Base-by-base conservation (phyloP, 106 monocot species). In the Dioscorea dumetorum region DNA sequence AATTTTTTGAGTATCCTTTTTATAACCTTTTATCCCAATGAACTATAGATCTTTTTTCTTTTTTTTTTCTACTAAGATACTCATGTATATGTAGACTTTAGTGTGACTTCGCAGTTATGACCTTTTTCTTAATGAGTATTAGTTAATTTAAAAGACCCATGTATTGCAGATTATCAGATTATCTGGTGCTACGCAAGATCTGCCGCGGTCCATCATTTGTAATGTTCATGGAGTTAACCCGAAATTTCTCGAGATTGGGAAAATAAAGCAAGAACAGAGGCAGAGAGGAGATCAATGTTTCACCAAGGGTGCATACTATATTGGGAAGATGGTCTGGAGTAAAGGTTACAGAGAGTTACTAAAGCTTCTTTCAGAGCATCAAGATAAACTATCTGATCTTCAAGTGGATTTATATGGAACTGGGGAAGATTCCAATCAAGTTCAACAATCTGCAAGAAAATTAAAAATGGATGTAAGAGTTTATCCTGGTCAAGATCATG, bases 161-260 rank as follows among this genome's bases (percentile, higher is more conserved):
- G 3, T 22, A 16, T n/a, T 64, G 12, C 67, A 93, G 93, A 68
- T 83, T 53, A 86, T 93, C 70, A 78, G 93, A 75, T 84, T 89
- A 33, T 93, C 88, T n/a, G 85, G 63, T 31, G 93, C 93, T 1
- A 93, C 93, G 0, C 93, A 93, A 79, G 77, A 81, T 62, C 72
- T 88, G 12, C 80, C 83, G 10, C 83, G 93, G 80, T 93, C 93
- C 24, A 24, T 84, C 16, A 50, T 89, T 1, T 88, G 86, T 79
- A 93, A 89, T 72, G 89, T 93, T 51, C 93, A 93, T 70, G 93
- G 93, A 33, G 93, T 93, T 23, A 93, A 93, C 58, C 88, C 93
- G 53, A 88, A 77, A 72, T 93, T 89, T 76, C 76, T 93, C 16
- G 73, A 78, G 31, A 77, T 88, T 60, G 92, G 92, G 12, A 83